Percentiles rank a stretch among this genome's conserved stretches.
These are phyloP conservation scores for Schizothecium vesticola DNA, from an alignment of 495 filamentous ascomycete species.

Conservation along the genomic window DNA sequence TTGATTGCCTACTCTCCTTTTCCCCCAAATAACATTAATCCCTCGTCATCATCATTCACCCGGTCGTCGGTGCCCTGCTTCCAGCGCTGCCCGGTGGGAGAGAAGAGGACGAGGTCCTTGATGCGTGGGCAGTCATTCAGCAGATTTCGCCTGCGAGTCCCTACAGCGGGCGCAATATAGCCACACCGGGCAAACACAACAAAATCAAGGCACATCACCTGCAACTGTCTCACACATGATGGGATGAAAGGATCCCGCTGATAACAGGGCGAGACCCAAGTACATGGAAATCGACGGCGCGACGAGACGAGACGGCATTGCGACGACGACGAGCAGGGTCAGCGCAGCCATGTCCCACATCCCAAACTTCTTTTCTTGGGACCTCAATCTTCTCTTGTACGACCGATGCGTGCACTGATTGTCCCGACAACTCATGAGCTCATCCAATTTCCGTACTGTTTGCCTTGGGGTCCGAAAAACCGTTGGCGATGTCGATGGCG, in stretches of 20 bases:
- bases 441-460: neutral
- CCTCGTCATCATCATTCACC: neutral
- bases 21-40: neutral
- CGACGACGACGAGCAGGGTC: neutral
- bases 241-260: neutral
- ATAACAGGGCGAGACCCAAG: neutral
- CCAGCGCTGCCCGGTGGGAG: neutral
- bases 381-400: neutral
- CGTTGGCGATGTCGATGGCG: conserved; percentile 8
- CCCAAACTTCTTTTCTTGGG: neutral
- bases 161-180: conserved; percentile 8
- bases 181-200: neutral
- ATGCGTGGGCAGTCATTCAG: neutral
- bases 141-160: conserved; percentile 4
- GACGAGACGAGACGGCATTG: neutral
- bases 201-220: neutral
- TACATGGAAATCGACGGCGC: neutral
- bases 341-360: too few species aligned
- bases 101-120: conserved; percentile 2
- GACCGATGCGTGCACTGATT: neutral
- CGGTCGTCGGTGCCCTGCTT: neutral
- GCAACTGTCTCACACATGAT: neutral
- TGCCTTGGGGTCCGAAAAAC: conserved; percentile 8
- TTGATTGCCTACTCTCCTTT: neutral
- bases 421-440: neutral